phyloP scores from a whole-genome alignment of 441 rosid genomes.

The Omphalea diandra region DNA sequence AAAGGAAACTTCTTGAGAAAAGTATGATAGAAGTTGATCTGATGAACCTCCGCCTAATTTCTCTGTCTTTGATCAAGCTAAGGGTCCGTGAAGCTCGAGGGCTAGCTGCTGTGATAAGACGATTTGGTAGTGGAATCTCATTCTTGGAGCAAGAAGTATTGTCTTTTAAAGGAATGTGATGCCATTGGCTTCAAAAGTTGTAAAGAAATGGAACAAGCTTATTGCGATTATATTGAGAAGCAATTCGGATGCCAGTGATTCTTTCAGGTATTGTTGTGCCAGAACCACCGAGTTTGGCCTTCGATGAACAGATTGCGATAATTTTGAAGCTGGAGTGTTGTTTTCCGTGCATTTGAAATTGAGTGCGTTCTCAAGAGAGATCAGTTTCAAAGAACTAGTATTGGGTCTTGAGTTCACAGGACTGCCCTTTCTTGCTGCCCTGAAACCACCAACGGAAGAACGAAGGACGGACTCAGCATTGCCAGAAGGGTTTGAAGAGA shows the following conservation, averaged over 20 bases:
- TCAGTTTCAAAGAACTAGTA: slow-evolving; percentile 37
- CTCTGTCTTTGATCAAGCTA: slow-evolving; percentile 33
- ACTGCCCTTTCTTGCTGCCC: slow-evolving; percentile 39
- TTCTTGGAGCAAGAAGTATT: slow-evolving; percentile 16
- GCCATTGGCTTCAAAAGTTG: slow-evolving; percentile 30
- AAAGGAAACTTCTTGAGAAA: slow-evolving; percentile 20
- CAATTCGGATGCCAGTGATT: slow-evolving; percentile 35
- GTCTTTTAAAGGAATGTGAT: slow-evolving; percentile 25
- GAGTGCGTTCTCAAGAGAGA: slow-evolving; percentile 30
- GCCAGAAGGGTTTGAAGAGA: slow-evolving; percentile 36
- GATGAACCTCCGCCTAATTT: slow-evolving; percentile 33
- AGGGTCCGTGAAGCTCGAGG: slow-evolving; percentile 31
- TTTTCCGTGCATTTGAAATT: slow-evolving; percentile 41
- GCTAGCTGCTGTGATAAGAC: neutral
- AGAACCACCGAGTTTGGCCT: slow-evolving; percentile 4
- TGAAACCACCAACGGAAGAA: slow-evolving; percentile 36
- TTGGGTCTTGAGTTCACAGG: slow-evolving; percentile 39
- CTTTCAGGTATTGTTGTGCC: slow-evolving; percentile 41
- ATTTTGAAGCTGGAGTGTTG: slow-evolving; percentile 20
- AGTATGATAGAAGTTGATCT: slow-evolving; percentile 23
- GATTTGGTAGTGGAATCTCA: slow-evolving; percentile 18
- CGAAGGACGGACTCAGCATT: slow-evolving; percentile 31
- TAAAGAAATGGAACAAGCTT: slow-evolving; percentile 39
- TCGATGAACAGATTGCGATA: slow-evolving; percentile 28
- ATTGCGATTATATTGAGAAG: slow-evolving; percentile 26